Percentiles rank a stretch among this genome's conserved stretches.
Evolutionary conservation across 202 grass and related monocot species (phyloP).

Genomic region (Panicum hallii): DNA sequence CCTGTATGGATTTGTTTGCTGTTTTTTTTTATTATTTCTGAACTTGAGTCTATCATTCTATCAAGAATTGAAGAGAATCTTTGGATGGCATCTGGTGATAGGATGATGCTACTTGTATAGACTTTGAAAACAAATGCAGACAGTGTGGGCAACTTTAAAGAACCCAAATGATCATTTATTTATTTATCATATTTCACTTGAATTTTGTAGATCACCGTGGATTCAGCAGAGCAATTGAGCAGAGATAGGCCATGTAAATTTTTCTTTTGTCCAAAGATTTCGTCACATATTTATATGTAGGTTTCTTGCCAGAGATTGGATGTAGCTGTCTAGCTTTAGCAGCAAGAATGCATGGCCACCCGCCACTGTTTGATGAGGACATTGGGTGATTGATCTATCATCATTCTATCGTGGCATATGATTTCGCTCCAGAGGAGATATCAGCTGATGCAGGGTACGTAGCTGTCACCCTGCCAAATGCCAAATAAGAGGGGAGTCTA

Average conservation of each 20-base stretch:
- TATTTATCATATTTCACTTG: not conserved
- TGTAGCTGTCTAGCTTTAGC: not conserved
- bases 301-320: not conserved
- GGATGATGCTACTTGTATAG: not conserved
- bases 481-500: not conserved
- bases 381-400: not conserved
- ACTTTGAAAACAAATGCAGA: not conserved
- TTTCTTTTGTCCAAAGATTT: not conserved
- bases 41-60: not conserved
- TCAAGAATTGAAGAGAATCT: not conserved
- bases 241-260: too few relatives aligned
- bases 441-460: constrained; percentile 19
- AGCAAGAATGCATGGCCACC: not conserved
- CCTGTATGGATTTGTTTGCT: not conserved
- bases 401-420: not conserved
- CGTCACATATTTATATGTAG: not conserved
- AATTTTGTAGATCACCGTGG: not conserved
- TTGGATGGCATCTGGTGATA: not conserved
- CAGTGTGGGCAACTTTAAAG: not conserved
- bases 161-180: not conserved
- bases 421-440: constrained; percentile 4
- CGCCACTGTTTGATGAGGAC: constrained; percentile 9
- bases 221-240: not conserved
- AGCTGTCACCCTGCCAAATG: constrained; percentile 28
- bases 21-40: not conserved